Base-by-base conservation (phyloP, 306 rosid genomes). In the Datisca glomerata region DNA sequence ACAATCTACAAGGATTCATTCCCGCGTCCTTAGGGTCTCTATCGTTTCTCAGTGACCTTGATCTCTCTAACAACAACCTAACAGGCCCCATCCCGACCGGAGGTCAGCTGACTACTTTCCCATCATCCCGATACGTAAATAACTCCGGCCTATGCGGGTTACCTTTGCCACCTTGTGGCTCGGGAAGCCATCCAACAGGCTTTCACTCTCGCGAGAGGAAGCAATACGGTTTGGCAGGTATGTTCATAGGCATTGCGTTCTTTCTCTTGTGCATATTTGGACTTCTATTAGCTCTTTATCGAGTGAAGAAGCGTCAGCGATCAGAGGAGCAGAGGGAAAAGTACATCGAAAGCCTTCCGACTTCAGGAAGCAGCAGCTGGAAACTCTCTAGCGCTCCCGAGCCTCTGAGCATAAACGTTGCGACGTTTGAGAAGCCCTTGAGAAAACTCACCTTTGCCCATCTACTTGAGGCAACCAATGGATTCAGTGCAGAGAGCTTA, bases 401-500 rank as follows among this genome's bases (percentile, higher is more conserved):
- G 67, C 80, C 84, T 55, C 45, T 73, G 25, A 81, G 93, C 57
- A 81, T 81, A 64, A 81, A 71, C 18, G 57, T 81, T 12, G 87
- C 93, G 25, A 60, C 93, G 24, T 71, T 81, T 9, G 86, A 81
- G 70, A 81, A 77, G n/a, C 85, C 85, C 21, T 48, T 82, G 53
- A 43, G 79, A 19, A 82, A 82, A 61, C 40, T 82, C 53, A 78
- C 81, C 6, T 78, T 82, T 6, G 78, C 76, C 1, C 84, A 82
- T 66, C 80, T 82, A 47, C 84, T 82, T 0, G 85, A 82, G 68
- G 94, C 94, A 18, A 82, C 94, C 4, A 78, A 82, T 3, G 94
- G 94, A 43, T 82, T 82, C 61, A 69, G 85, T 24, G 53, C 76
- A 2, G 84, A 71, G 18, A 82, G 89, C 58, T 46, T 78, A 72